Evolutionary conservation across 2,329 filamentous ascomycete species (phyloP).

Genomic region (Fusarium guadeloupense): DNA sequence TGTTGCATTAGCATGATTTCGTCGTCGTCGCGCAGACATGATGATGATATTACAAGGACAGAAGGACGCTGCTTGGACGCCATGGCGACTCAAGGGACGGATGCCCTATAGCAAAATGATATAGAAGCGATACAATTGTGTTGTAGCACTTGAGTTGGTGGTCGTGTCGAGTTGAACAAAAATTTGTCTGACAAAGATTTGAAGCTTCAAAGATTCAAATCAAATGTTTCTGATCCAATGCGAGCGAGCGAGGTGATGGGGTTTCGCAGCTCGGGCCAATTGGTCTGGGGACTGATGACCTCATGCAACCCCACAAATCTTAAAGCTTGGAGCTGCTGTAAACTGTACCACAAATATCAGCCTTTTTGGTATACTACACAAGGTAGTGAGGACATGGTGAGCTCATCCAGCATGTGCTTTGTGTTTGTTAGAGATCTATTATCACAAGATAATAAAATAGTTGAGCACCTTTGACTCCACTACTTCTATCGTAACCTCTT

Average conservation of each 20-base stretch:
- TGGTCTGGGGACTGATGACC: slow-evolving; percentile 42
- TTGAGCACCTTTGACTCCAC: too few species aligned
- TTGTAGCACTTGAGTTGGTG: neutral
- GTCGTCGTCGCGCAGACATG: slow-evolving; percentile 11
- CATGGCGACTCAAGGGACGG: slow-evolving; percentile 45
- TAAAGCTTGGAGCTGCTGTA: neutral
- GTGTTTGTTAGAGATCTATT: too few species aligned
- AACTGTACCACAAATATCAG: neutral
- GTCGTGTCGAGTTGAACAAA: slow-evolving; percentile 8
- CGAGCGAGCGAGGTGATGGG: slow-evolving; percentile 22
- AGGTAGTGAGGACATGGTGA: too few species aligned
- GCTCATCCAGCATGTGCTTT: slow-evolving; percentile 8
- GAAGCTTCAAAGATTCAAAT: slow-evolving; percentile 13
- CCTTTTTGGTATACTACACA: neutral
- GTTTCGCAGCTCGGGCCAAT: slow-evolving; percentile 34
- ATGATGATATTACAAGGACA: slow-evolving; percentile 60
- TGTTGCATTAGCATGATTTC: slow-evolving; percentile 26
- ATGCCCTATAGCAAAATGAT: neutral
- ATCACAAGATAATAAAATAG: too few species aligned
- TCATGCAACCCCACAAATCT: slow-evolving; percentile 43
- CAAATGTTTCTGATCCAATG: slow-evolving; percentile 35
- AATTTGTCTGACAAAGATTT: slow-evolving; percentile 12
- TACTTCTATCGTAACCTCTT: too few species aligned
- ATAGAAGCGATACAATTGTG: neutral
- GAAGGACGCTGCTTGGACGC: slow-evolving; percentile 64